phyloP scores from a whole-genome alignment of 371 early-diverging fungal genomes.

The Rhizopus delemar region DNA sequence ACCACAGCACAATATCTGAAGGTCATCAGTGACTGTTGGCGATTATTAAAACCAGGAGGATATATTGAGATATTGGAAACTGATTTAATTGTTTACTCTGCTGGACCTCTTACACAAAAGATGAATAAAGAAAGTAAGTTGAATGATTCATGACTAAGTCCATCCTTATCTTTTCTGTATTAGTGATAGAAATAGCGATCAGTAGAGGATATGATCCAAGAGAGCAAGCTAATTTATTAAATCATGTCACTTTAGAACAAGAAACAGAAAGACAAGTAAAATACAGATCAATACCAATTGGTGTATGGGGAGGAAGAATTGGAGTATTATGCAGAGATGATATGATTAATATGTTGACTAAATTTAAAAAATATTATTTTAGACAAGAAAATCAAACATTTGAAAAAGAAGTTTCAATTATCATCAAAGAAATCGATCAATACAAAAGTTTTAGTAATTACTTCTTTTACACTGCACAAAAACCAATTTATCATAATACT shows the following conservation, averaged over 20 bases:
- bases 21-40: constrained; percentile 35
- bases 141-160: not conserved
- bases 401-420: constrained; percentile 6
- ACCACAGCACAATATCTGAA: constrained; percentile 26
- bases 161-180: not conserved
- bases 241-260: constrained; percentile 20
- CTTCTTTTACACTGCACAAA: constrained; percentile 27
- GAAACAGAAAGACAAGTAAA: constrained; percentile 24
- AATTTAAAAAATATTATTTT: constrained; percentile 15
- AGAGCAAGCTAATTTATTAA: constrained; percentile 13
- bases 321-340: constrained; percentile 37
- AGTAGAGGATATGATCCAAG: constrained; percentile 23
- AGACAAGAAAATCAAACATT: constrained; percentile 5
- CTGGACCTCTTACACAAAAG: constrained; percentile 31
- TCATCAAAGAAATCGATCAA: constrained; percentile 28
- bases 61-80: constrained; percentile 37
- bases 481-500: constrained; percentile 11
- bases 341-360: constrained; percentile 27
- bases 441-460: constrained; percentile 32
- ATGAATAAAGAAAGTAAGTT: constrained; percentile 33
- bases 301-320: constrained; percentile 38
- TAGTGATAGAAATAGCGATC: constrained; percentile 22
- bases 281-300: constrained; percentile 38
- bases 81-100: constrained; percentile 30
- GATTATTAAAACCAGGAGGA: constrained; percentile 31